Evolutionary conservation across 2,329 filamentous ascomycete species (phyloP).

Genomic region (Aspergillus sojae): DNA sequence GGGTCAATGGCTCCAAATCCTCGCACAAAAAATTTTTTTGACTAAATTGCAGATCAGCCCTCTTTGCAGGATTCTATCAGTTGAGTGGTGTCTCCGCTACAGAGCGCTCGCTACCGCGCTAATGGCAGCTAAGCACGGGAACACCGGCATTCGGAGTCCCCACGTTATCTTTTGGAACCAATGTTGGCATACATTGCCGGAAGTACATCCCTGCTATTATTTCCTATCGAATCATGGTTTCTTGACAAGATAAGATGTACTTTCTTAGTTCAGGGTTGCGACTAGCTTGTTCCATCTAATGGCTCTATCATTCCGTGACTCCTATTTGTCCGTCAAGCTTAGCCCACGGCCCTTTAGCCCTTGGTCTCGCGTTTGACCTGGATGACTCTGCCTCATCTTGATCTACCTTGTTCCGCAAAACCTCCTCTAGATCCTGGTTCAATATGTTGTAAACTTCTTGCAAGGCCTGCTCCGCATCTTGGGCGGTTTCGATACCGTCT

Average conservation of each 20-base stretch:
- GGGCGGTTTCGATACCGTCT: conserved; percentile 34
- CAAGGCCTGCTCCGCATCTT: conserved; percentile 33
- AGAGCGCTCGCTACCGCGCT: conserved; percentile 14
- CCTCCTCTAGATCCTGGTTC: conserved; percentile 37
- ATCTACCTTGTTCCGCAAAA: conserved; percentile 18
- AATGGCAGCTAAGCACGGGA: conserved; percentile 9
- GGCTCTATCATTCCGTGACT: conserved; percentile 16
- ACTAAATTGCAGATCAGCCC: conserved; percentile 13
- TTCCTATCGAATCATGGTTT: background rate
- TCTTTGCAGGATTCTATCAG: conserved; percentile 7
- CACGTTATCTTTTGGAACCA: conserved; percentile 4
- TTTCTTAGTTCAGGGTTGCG: background rate
- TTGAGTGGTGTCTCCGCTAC: conserved; percentile 5
- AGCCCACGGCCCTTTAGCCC: conserved; percentile 39
- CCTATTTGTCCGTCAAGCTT: conserved; percentile 40
- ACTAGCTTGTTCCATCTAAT: background rate
- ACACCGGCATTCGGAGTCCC: conserved; percentile 13
- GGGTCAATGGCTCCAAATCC: conserved; percentile 2
- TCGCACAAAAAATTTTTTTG: conserved; percentile 6
- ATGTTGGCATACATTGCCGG: background rate
- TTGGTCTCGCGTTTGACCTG: conserved; percentile 19
- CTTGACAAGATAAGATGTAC: background rate
- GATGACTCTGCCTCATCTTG: conserved; percentile 29
- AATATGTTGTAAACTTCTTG: conserved; percentile 36
- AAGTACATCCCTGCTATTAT: background rate